Percentiles rank a stretch among this genome's conserved stretches.
Evolutionary conservation across 2,329 filamentous ascomycete species (phyloP).

Genomic region (Alternaria postmessia): DNA sequence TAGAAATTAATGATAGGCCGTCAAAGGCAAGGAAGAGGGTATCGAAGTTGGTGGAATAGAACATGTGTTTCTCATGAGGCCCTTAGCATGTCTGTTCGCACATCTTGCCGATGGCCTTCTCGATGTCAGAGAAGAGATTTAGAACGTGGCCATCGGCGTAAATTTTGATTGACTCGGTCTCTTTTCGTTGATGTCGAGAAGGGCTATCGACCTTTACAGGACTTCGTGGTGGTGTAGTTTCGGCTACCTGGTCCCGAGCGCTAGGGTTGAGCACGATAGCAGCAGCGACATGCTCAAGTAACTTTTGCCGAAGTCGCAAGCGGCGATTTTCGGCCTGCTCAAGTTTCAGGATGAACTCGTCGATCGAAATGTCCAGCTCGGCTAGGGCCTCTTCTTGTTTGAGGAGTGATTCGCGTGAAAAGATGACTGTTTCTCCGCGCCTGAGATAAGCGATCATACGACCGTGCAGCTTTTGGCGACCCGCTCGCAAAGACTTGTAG

Average conservation of each 20-base stretch:
- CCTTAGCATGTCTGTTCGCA: constrained; percentile 51
- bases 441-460: constrained; percentile 81
- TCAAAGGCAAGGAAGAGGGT: constrained; percentile 22
- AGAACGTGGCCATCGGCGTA: constrained; percentile 54
- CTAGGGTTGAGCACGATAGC: constrained; percentile 56
- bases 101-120: constrained; percentile 54
- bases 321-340: constrained; percentile 81
- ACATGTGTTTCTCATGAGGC: constrained; percentile 15
- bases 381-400: constrained; percentile 82
- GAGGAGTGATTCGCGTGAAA: constrained; percentile 77
- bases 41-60: constrained; percentile 16
- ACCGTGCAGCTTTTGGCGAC: constrained; percentile 77
- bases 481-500: constrained; percentile 76
- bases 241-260: constrained; percentile 36
- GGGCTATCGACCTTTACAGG: constrained; percentile 50
- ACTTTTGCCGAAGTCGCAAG: constrained; percentile 77
- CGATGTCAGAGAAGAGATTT: constrained; percentile 53
- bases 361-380: constrained; percentile 79
- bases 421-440: constrained; percentile 73
- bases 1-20: constrained; percentile 33
- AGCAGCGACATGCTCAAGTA: constrained; percentile 82
- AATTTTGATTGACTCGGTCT: constrained; percentile 55
- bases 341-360: constrained; percentile 82
- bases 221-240: constrained; percentile 51
- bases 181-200: constrained; percentile 43